Conservation (phyloP, 2,329 filamentous ascomycete genomes). For the Tolypocladium album region DNA sequence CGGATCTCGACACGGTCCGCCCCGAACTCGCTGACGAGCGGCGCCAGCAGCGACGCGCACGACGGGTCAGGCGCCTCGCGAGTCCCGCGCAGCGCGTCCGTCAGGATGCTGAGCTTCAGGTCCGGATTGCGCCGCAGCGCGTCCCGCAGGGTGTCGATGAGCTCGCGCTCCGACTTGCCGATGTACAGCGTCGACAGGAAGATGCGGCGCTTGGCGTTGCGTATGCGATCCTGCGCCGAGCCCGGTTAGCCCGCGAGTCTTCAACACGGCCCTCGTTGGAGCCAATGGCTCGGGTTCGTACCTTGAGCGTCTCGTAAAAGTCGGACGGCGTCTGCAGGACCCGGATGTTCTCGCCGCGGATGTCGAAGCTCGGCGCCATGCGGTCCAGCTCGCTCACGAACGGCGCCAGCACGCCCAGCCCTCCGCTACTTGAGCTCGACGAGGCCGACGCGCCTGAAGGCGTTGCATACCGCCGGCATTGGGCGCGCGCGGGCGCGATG, state of each 20-base stretch:
- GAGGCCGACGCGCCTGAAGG: constrained; percentile 19
- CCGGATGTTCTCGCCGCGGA: constrained; percentile 68
- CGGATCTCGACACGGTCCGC: constrained; percentile 76
- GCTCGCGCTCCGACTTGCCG: constrained; percentile 81
- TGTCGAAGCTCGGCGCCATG: constrained; percentile 81
- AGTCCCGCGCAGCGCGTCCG: constrained; percentile 83
- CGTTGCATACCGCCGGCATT: constrained; percentile 30
- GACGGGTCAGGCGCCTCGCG: constrained; percentile 79
- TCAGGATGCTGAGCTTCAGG: constrained; percentile 78
- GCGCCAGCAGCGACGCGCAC: constrained; percentile 77
- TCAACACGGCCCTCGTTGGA: neutral
- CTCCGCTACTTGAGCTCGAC: constrained; percentile 8
- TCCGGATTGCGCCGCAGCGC: constrained; percentile 65
- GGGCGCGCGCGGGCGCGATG: constrained; percentile 16
- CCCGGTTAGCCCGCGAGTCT: neutral
- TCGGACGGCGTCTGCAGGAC: constrained; percentile 74
- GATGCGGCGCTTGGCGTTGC: constrained; percentile 63
- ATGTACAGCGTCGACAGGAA: constrained; percentile 97
- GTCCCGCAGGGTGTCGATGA: constrained; percentile 68
- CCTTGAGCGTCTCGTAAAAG: constrained; percentile 88
- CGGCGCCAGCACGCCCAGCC: constrained; percentile 35
- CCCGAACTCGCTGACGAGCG: constrained; percentile 78
- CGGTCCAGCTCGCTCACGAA: constrained; percentile 68
- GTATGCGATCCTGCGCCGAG: constrained; percentile 59
- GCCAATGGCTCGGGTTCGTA: constrained; percentile 20